Base-by-base conservation (phyloP, 768 basidiomycete species). In the Tylopilus sp. region DNA sequence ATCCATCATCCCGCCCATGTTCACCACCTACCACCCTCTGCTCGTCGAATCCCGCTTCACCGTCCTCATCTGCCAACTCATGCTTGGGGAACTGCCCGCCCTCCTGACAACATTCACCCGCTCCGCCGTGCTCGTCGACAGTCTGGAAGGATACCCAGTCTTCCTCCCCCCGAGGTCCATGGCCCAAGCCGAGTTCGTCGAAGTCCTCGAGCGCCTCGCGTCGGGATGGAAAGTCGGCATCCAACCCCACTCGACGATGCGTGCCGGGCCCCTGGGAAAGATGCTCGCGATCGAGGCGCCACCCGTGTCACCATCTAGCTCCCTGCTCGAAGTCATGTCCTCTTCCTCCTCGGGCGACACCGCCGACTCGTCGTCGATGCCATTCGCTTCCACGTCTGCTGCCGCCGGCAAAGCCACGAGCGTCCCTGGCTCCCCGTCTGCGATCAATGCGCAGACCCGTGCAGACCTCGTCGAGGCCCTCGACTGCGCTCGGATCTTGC, bases 11-110 rank as follows among this genome's bases (percentile, higher is more conserved):
- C 82, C 85, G 1, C 69, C 81, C n/a, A 77, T 81, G 63, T 88
- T 89, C 73, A 90, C 92, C 46, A 92, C 92, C 0, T 95, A 94
- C 63, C 92, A 95, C 60, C 92, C 92, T 14, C 79, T 95, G 48
- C 81, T 94, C 45, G 86, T 93, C 53, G 92, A 95, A 65, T 85
- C 90, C 5, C 86, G 89, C 64, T 95, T 87, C 73, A 87, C 83
- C 58, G 76, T 92, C 48, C 76, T 95, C 30, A 76, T 92, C 56
- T 83, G 84, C 58, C 75, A 82, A 37, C 74, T 94, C 52, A 81
- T 95, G 77, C 80, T 92, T 17, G 91, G 85, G 6, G 87, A 93
- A 56, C 84, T 93, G 60, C 62, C 75, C 3, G 69, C 72, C 12
- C 71, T 91, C 28, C 71, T 91, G 12, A 77, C 80, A 9, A 78